phyloP scores from a whole-genome alignment of 1,284 basidiomycete genomes.

The Rhodotorula sp. region DNA sequence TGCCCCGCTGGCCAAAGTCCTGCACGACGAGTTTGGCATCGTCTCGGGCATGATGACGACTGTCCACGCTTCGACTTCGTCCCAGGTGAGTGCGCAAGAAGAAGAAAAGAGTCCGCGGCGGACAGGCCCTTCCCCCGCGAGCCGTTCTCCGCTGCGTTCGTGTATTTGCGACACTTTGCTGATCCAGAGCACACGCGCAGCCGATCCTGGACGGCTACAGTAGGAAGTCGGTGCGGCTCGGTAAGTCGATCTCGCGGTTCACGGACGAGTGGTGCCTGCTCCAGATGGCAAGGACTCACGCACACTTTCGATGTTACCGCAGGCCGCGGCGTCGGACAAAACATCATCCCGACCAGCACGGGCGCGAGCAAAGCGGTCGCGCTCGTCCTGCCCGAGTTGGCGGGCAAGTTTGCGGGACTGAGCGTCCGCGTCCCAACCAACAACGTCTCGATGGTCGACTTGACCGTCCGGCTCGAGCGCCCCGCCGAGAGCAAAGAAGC shows the following conservation, averaged over 20 bases:
- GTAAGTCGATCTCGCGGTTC: constrained; percentile 17
- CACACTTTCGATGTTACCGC: neutral
- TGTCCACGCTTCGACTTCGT: constrained; percentile 51
- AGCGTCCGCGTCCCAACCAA: constrained; percentile 52
- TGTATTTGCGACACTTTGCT: too few relatives aligned
- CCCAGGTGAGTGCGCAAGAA: constrained; percentile 25
- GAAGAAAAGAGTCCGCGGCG: too few relatives aligned
- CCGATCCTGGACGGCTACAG: constrained; percentile 52
- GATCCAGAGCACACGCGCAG: constrained; percentile 19
- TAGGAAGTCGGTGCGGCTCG: constrained; percentile 50
- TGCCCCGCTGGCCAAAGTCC: constrained; percentile 50
- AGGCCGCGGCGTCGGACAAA: constrained; percentile 45
- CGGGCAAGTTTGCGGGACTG: constrained; percentile 52
- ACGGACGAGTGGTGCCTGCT: neutral
- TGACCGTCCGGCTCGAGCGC: constrained; percentile 49
- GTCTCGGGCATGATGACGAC: constrained; percentile 53
- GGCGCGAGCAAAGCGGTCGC: constrained; percentile 52
- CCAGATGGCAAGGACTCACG: too few relatives aligned
- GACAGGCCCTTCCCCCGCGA: too few relatives aligned
- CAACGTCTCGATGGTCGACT: constrained; percentile 52
- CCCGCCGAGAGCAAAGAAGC: constrained; percentile 48
- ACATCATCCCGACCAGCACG: constrained; percentile 52
- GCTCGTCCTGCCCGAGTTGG: constrained; percentile 52
- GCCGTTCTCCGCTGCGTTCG: too few relatives aligned
- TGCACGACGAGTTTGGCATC: constrained; percentile 50